These are phyloP conservation scores for Stemphylium vesicarium DNA, from an alignment of 2,329 filamentous ascomycete species.

Conservation along the genomic window DNA sequence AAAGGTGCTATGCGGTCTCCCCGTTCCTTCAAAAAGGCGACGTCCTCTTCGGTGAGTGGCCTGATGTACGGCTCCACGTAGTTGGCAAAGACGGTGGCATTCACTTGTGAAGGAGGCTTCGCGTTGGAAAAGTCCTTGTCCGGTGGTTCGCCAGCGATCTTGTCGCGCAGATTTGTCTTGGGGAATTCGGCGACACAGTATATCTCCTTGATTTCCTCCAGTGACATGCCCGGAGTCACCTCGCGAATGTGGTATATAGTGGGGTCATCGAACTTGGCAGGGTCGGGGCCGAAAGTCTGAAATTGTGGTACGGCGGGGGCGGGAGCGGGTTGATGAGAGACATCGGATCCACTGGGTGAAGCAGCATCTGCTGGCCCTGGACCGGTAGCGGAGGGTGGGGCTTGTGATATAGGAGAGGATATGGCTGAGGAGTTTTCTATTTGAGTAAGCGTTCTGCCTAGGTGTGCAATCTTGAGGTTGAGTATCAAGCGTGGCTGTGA, in stretches of 20 bases:
- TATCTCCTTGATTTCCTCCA: conserved; percentile 85
- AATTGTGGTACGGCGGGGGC: conserved; percentile 71
- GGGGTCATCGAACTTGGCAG: conserved; percentile 86
- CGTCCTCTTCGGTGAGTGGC: conserved; percentile 87
- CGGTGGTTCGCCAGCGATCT: conserved; percentile 87
- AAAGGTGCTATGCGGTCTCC: conserved; percentile 84
- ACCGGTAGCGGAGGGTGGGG: conserved; percentile 55
- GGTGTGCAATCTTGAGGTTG: background rate
- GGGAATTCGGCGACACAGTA: conserved; percentile 88
- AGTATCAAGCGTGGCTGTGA: background rate
- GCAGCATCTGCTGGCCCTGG: conserved; percentile 68
- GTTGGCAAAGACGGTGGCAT: conserved; percentile 88
- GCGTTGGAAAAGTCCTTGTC: conserved; percentile 95
- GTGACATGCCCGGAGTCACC: conserved; percentile 74
- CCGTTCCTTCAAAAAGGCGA: conserved; percentile 88
- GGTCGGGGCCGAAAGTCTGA: conserved; percentile 91
- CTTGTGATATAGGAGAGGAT: conserved; percentile 51
- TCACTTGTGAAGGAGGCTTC: conserved; percentile 93
- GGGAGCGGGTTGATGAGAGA: conserved; percentile 65
- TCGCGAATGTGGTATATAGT: conserved; percentile 92
- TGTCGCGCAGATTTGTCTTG: conserved; percentile 76
- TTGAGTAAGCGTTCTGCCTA: conserved; percentile 13
- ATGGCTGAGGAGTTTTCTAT: conserved; percentile 49
- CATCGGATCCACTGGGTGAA: conserved; percentile 63
- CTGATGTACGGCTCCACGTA: conserved; percentile 93